Evolutionary conservation across 345 rosid genomes (phyloP).

Genomic region (Eucalyptus curtisii): DNA sequence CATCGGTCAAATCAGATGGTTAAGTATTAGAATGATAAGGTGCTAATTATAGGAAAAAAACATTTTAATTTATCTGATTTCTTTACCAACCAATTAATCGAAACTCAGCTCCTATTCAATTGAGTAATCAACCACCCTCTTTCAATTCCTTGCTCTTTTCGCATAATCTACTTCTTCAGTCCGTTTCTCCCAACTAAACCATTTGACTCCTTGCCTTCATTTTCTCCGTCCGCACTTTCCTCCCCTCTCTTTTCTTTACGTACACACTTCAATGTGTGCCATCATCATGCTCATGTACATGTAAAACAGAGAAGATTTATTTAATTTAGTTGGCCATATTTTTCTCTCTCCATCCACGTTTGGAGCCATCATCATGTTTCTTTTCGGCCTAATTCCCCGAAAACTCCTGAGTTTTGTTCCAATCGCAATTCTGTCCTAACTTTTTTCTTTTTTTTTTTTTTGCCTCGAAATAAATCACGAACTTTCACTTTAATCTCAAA

Average conservation of each 20-base stretch:
- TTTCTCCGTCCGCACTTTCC: background rate
- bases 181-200: background rate
- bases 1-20: background rate
- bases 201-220: background rate
- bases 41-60: background rate
- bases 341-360: background rate
- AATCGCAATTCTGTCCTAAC: background rate
- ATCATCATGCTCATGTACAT: background rate
- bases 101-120: background rate
- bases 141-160: background rate
- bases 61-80: background rate
- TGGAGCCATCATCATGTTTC: background rate
- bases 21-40: background rate
- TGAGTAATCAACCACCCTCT: background rate
- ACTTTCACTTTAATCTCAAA: background rate
- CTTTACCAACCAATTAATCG: background rate
- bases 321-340: background rate
- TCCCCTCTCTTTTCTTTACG: background rate
- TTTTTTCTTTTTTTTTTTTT: background rate
- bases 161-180: background rate
- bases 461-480: background rate
- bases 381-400: background rate
- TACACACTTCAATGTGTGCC: background rate
- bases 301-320: background rate
- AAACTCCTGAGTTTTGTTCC: background rate